Base-by-base conservation (phyloP, 2,329 filamentous ascomycete species). In the Aspergillus proliferans region DNA sequence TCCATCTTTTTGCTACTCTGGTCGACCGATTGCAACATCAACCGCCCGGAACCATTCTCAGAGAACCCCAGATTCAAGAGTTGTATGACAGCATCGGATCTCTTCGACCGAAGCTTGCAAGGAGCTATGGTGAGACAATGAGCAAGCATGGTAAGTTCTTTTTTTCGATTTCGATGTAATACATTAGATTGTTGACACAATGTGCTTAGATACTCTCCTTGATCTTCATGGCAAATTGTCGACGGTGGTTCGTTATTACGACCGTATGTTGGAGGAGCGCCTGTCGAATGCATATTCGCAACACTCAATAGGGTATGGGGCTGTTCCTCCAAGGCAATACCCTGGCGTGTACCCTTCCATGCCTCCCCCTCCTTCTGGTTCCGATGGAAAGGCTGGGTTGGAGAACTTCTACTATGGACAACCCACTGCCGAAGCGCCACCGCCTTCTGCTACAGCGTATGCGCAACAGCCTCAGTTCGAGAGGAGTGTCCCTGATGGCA, bases 71-170 rank as follows among this genome's bases (percentile, higher is more conserved):
- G 66, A 96, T 98, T 45, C 93, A 98, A 69, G 93, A 98, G 71
- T 76, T 98, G 4, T 98, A 98, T 66, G 93, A 97, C 64, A 94
- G 91, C 60, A 97, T 98, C 60, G 90, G 92, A n/a, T 80, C 89
- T 14, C 74, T 98, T 54, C 82, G 93, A 45, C 93, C 93, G 1
- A 98, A 98, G 69, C 77, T 98, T 48, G 93, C 93, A 4, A 82
- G 93, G 49, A 96, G 92, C 0, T 96, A 97, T 65, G 93, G 93
- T 48, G 93, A 98, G 73, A 96, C 93, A 0, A 97, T 98, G 93
- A 97, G 93, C 80, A 98, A 98, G 71, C 93, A 97, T 69, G 91
- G 88, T 88, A 74, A 66, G 82, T 71, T 24, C 9, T 38, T 24
- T 43, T n/a, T 43, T 22, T 7, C 43, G 36, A 5, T n/a, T 12